Conservation (phyloP, 169 alveolate species). For the Cryptosporidium baileyi region DNA sequence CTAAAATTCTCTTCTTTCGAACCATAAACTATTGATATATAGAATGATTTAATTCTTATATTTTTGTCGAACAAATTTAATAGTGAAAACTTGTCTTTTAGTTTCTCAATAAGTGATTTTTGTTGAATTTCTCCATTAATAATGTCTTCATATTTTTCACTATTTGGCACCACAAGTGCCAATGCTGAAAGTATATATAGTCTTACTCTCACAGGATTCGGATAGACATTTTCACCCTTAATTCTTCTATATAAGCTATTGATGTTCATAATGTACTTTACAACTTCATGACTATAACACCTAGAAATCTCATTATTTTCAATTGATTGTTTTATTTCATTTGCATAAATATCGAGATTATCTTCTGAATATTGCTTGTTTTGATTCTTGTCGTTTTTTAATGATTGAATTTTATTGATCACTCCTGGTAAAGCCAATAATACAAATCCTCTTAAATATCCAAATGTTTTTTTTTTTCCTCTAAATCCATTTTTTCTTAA, state of each 20-base stretch:
- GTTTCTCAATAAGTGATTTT: slow-evolving; percentile 7
- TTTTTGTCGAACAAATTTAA: slow-evolving; percentile 15
- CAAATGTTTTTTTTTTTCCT: slow-evolving; percentile 54
- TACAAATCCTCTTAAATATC: slow-evolving; percentile 48
- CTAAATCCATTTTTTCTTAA: slow-evolving; percentile 70
- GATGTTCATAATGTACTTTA: slow-evolving; percentile 7
- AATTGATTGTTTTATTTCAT: background rate
- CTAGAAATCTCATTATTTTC: slow-evolving; percentile 26
- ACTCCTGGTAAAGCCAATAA: slow-evolving; percentile 54
- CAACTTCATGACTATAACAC: slow-evolving; percentile 45
- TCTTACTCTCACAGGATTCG: slow-evolving; percentile 79
- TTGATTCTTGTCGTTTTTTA: background rate
- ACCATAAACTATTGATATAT: slow-evolving; percentile 59
- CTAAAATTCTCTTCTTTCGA: slow-evolving; percentile 64
- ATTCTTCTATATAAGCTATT: slow-evolving; percentile 67
- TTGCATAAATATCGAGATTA: background rate
- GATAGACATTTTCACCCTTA: slow-evolving; percentile 79
- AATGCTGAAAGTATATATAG: slow-evolving; percentile 77
- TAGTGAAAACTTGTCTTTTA: slow-evolving; percentile 24
- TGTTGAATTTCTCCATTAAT: too few species aligned
- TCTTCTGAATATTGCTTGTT: background rate
- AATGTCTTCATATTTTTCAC: too few species aligned
- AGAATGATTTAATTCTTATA: slow-evolving; percentile 52
- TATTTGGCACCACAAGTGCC: slow-evolving; percentile 46
- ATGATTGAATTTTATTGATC: slow-evolving; percentile 23